Evolutionary conservation across 1,139 yeast genomes (phyloP).

Genomic region (Blastobotrys apis): DNA sequence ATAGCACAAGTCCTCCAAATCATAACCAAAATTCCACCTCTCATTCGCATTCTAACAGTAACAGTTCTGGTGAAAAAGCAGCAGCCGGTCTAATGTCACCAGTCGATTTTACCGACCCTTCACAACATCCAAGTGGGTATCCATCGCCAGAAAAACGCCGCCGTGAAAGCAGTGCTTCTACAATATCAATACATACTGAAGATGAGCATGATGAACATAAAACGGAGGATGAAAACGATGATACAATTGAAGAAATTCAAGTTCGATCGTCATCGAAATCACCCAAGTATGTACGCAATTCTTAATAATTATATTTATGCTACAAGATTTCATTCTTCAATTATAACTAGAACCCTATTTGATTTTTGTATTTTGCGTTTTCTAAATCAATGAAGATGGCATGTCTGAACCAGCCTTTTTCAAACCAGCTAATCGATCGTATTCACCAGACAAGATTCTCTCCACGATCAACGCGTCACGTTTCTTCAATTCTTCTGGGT

Average conservation of each 20-base stretch:
- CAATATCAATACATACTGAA: slow-evolving; percentile 30
- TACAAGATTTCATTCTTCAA: too few species aligned
- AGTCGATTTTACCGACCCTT: slow-evolving; percentile 19
- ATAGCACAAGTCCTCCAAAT: neutral
- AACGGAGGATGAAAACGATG: slow-evolving; percentile 15
- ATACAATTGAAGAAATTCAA: neutral
- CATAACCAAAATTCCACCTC: neutral
- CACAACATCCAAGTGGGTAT: neutral
- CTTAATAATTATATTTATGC: neutral
- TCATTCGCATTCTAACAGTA: neutral
- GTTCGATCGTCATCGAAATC: neutral
- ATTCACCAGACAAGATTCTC: slow-evolving; percentile 78
- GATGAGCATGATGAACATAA: slow-evolving; percentile 20
- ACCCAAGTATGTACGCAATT: neutral
- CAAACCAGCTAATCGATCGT: slow-evolving; percentile 71
- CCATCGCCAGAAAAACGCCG: slow-evolving; percentile 25
- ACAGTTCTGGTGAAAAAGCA: slow-evolving; percentile 8
- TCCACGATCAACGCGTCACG: slow-evolving; percentile 79
- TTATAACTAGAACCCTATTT: too few species aligned
- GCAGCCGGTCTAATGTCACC: slow-evolving; percentile 27
- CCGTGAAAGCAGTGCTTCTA: slow-evolving; percentile 34
- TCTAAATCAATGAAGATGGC: slow-evolving; percentile 35
- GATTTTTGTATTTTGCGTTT: neutral
- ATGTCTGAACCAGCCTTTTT: slow-evolving; percentile 45
- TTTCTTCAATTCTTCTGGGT: slow-evolving; percentile 56